A percentile compares a stretch with the other conserved stretches of the same genome.
Evolutionary conservation across 495 filamentous ascomycete genomes (phyloP).

Genomic region (Parachaetomium inaequale): DNA sequence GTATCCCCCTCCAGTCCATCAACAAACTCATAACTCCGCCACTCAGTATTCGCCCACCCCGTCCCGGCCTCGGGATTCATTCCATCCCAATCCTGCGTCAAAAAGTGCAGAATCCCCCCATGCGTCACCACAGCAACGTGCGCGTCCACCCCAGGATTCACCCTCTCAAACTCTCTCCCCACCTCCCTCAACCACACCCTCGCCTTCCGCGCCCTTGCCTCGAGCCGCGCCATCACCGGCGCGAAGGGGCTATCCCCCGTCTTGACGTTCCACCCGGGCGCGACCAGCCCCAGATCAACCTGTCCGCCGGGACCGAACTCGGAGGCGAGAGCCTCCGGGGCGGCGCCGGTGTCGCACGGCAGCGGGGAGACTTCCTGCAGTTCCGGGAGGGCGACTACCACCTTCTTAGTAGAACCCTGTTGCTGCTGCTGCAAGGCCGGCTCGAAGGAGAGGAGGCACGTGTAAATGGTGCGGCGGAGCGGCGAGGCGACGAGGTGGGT

Average conservation of each 20-base stretch:
- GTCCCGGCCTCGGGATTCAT: slow-evolving; percentile 59
- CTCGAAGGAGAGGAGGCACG: slow-evolving; percentile 67
- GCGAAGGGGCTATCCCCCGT: slow-evolving; percentile 47
- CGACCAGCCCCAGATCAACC: slow-evolving; percentile 55
- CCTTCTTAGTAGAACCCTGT: slow-evolving; percentile 2
- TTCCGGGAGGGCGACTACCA: slow-evolving; percentile 60
- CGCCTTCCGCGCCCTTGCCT: slow-evolving; percentile 59
- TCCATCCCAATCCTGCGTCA: slow-evolving; percentile 80
- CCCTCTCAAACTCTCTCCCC: slow-evolving; percentile 35
- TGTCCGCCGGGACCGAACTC: slow-evolving; percentile 56
- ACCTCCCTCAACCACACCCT: slow-evolving; percentile 63
- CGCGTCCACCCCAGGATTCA: slow-evolving; percentile 41
- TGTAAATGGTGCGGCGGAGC: slow-evolving; percentile 78
- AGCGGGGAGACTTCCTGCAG: slow-evolving; percentile 74
- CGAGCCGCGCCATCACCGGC: slow-evolving; percentile 55
- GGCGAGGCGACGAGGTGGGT: slow-evolving; percentile 78
- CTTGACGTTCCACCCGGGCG: slow-evolving; percentile 70
- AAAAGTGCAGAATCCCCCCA: slow-evolving; percentile 55
- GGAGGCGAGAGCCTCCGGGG: slow-evolving; percentile 45
- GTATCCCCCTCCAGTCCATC: slow-evolving; percentile 40
- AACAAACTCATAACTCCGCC: slow-evolving; percentile 67
- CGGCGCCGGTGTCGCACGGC: slow-evolving; percentile 75
- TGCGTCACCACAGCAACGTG: slow-evolving; percentile 61
- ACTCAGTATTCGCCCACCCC: slow-evolving; percentile 83
- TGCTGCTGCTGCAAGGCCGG: slow-evolving; percentile 32